Evolutionary conservation across 2,329 filamentous ascomycete genomes (phyloP).

Genomic region (Aquanectria penicillioides): DNA sequence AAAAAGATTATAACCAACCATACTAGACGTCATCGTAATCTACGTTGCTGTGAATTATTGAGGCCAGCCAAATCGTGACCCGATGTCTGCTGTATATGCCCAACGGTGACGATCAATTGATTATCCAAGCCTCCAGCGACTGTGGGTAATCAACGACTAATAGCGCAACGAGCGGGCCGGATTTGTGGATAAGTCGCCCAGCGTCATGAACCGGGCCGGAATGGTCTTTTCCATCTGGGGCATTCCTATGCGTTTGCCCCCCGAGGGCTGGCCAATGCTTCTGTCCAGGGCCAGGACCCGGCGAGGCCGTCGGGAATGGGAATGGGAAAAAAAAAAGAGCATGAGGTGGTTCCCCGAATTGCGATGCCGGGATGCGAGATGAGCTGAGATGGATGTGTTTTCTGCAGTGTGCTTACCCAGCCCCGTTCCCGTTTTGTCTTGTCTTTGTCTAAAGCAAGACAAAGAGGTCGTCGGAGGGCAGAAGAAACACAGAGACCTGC

Average conservation of each 20-base stretch:
- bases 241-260: conserved; percentile 16
- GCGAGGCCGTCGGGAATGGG: conserved; percentile 16
- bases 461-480: neutral
- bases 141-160: conserved; percentile 18
- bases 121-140: conserved; percentile 4
- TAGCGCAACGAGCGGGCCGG: conserved; percentile 20
- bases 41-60: neutral
- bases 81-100: neutral
- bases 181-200: conserved; percentile 16
- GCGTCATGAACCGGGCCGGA: conserved; percentile 22
- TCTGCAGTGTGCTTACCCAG: neutral
- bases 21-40: neutral
- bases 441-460: neutral
- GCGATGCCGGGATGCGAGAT: neutral
- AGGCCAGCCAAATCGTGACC: conserved; percentile 9
- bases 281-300: neutral
- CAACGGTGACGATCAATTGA: conserved; percentile 1
- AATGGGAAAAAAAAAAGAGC: too few species aligned
- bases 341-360: neutral
- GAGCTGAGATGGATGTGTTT: neutral
- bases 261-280: conserved; percentile 9
- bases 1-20: conserved; percentile 1
- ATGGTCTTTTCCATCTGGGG: conserved; percentile 9
- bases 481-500: conserved; percentile 5
- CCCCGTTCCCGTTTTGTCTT: neutral